A percentile compares a stretch with the other conserved stretches of the same genome.
phyloP scores from a whole-genome alignment of 2,329 filamentous ascomycete genomes.

The Pestalotiopsis sp. region DNA sequence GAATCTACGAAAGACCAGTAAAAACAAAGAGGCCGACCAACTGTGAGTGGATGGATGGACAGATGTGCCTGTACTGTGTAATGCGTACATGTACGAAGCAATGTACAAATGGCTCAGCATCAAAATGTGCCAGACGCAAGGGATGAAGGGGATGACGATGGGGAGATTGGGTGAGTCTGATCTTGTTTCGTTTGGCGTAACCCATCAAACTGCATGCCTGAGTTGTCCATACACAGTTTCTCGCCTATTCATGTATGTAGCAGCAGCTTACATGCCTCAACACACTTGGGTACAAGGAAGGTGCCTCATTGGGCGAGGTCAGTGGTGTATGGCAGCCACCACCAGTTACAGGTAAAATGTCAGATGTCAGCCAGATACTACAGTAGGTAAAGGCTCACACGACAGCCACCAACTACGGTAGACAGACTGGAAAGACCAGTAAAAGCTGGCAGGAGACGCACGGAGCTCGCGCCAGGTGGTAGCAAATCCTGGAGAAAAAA shows the following conservation, averaged over 20 bases:
- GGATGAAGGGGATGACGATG: background rate
- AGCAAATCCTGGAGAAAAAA: too few relatives aligned
- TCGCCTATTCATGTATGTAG: background rate
- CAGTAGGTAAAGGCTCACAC: background rate
- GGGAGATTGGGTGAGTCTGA: background rate
- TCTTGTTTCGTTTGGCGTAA: background rate
- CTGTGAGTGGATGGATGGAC: background rate
- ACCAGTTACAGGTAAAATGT: background rate
- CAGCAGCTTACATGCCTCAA: too few relatives aligned
- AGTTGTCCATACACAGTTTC: background rate
- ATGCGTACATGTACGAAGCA: too few relatives aligned
- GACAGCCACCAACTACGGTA: background rate
- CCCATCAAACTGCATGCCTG: background rate
- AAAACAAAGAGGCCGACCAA: too few relatives aligned
- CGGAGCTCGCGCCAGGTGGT: too few relatives aligned
- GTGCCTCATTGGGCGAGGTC: background rate
- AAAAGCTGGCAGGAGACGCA: too few relatives aligned
- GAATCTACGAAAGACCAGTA: too few relatives aligned
- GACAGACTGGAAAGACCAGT: too few relatives aligned
- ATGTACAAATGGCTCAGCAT: too few relatives aligned
- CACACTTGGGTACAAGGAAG: background rate
- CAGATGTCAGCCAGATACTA: background rate
- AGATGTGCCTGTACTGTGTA: background rate
- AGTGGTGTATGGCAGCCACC: background rate
- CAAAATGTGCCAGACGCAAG: background rate